phyloP scores from a whole-genome alignment of 2,329 filamentous ascomycete species.

The Camillea tinctor region DNA sequence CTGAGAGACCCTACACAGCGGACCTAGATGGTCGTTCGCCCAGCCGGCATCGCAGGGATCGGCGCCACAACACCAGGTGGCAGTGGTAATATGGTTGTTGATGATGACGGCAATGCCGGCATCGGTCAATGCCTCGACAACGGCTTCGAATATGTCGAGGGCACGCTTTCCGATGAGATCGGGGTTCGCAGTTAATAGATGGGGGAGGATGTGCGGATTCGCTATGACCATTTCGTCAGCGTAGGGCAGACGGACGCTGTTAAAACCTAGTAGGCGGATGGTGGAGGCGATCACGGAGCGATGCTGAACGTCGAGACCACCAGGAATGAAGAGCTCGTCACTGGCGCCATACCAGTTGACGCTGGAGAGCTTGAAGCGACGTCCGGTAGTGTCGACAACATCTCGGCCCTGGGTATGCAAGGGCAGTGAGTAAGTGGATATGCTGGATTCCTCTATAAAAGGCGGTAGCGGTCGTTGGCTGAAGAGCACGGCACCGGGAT shows the following conservation, averaged over 20 bases:
- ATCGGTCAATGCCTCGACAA: conserved; percentile 58
- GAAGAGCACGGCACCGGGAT: conserved; percentile 46
- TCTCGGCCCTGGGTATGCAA: conserved; percentile 59
- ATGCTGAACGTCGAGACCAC: conserved; percentile 63
- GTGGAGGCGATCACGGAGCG: conserved; percentile 58
- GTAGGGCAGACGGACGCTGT: conserved; percentile 68
- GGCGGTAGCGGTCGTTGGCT: conserved; percentile 46
- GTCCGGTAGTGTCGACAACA: conserved; percentile 56
- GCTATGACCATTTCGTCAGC: conserved; percentile 64
- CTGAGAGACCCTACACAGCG: conserved; percentile 60
- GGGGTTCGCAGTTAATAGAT: conserved; percentile 56
- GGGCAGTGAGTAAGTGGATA: conserved; percentile 53
- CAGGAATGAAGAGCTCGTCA: conserved; percentile 63
- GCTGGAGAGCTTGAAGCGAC: conserved; percentile 60
- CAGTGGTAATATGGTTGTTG: conserved; percentile 70
- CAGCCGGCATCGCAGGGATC: conserved; percentile 67
- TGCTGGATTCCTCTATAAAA: conserved; percentile 42
- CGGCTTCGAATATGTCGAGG: conserved; percentile 60
- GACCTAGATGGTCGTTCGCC: conserved; percentile 62
- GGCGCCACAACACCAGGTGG: conserved; percentile 67
- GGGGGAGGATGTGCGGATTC: conserved; percentile 54
- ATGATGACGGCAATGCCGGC: conserved; percentile 63
- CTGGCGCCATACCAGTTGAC: conserved; percentile 73
- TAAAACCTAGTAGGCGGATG: conserved; percentile 64
- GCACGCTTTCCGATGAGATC: conserved; percentile 58